Evolutionary conservation across 306 rosid genomes (phyloP), one percentile per base, ranked within the genome.

Genomic region (Rosa rugosa): DNA sequence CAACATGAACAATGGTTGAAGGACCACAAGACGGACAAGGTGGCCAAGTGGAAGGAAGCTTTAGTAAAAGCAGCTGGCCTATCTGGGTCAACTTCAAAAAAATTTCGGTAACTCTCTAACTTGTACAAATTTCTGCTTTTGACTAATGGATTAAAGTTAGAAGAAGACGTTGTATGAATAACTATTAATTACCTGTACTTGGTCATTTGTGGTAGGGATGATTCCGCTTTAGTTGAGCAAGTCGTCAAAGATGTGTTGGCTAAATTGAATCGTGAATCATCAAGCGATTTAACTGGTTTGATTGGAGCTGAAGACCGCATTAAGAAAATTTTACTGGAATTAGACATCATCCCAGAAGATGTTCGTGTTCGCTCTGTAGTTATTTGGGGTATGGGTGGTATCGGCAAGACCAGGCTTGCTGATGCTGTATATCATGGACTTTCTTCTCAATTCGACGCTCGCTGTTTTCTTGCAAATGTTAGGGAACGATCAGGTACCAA

Each of bases 291-390:
- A 7, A 27, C 42, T 22, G 57, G 36, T 20, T 25, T 80, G 38
- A 66, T 80, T 41, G 78, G 83, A 73, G 74, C 62, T 17, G 62
- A 57, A 22, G 5, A 5, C 6, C 75, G 72, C 11, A 16, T 80
- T 8, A 42, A 80, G 14, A 20, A 50, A 36, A 13, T 80, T 16
- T 18, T 62, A 13, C 49, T 50, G 49, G 51, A 38, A 34, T 6
- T 80, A 11, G 65, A 72, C 11, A 73, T 72, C 5, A 27, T 40
- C 4, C 67, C 69, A 27, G 31, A 27, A 1, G 31, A 27, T 27
- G 31, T 27, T 27, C 31, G 31, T 27, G 31, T 27, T 27, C 31
- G 31, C 31, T 27, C 31, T 27, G 31, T 27, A 27, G 31, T 27
- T 27, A 27, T 27, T 2, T 27, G 31, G 31, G 31, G 31, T 27